phyloP scores from a whole-genome alignment of 2,329 filamentous ascomycete species.

The Cyanodermella asteris region DNA sequence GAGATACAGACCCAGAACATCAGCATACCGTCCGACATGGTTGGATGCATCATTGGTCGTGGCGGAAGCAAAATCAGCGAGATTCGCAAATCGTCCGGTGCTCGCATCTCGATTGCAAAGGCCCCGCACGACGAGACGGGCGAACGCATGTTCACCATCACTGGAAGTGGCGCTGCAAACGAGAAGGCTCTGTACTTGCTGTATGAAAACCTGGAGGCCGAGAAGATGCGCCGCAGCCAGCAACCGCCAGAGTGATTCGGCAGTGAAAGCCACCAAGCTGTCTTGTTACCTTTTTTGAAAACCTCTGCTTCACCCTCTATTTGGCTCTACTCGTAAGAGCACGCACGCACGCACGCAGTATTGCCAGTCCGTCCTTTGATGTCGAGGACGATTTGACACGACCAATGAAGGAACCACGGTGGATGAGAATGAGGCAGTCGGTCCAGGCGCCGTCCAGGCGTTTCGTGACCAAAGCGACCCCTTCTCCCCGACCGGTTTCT shows the following conservation, averaged over 20 bases:
- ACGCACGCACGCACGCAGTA: too few species aligned
- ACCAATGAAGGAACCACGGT: too few species aligned
- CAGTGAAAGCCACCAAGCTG: too few species aligned
- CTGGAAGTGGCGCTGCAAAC: constrained; percentile 81
- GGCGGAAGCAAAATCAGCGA: constrained; percentile 95
- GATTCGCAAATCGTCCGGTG: constrained; percentile 89
- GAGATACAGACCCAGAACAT: constrained; percentile 98
- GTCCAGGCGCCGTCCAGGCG: too few species aligned
- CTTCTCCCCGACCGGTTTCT: too few species aligned
- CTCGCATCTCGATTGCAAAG: constrained; percentile 94
- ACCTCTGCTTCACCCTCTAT: too few species aligned
- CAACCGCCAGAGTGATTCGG: constrained; percentile 39
- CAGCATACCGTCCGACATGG: constrained; percentile 98
- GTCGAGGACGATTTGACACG: too few species aligned
- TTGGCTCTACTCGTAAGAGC: too few species aligned
- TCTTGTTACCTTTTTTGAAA: too few species aligned
- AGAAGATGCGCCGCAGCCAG: constrained; percentile 95
- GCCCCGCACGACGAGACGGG: constrained; percentile 90
- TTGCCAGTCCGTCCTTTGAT: too few species aligned
- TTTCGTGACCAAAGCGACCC: too few species aligned
- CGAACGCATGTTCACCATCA: constrained; percentile 99
- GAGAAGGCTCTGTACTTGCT: constrained; percentile 89
- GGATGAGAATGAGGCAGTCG: too few species aligned
- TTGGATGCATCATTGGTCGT: constrained; percentile 95
- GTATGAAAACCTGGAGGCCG: constrained; percentile 96